Percentiles rank a stretch among this genome's conserved stretches.
Evolutionary conservation across 2,329 filamentous ascomycete genomes (phyloP).

Genomic region (Alternaria sp.): DNA sequence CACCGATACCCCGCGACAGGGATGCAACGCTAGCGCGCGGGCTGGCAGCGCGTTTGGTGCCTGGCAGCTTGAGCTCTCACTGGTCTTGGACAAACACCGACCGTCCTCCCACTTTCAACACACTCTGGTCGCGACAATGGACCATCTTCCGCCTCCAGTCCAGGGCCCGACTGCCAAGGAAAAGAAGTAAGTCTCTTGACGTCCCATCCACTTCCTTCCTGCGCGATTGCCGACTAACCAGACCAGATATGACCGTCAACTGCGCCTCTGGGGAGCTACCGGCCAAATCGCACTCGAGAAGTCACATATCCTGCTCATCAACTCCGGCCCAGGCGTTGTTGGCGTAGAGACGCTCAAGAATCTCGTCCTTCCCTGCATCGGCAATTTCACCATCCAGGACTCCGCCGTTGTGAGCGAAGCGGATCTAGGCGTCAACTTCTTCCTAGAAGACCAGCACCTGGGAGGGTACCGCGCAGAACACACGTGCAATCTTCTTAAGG

Average conservation of each 20-base stretch:
- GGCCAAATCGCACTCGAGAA: slow-evolving; percentile 91
- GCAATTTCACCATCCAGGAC: slow-evolving; percentile 90
- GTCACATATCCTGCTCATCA: slow-evolving; percentile 89
- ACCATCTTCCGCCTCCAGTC: slow-evolving; percentile 50
- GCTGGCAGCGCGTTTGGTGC: slow-evolving; percentile 15
- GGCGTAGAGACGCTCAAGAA: slow-evolving; percentile 96
- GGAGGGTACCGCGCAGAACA: slow-evolving; percentile 81
- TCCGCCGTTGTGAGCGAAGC: slow-evolving; percentile 76
- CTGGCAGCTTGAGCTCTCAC: slow-evolving; percentile 9
- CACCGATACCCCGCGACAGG: slow-evolving; percentile 21
- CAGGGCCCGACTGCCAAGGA: slow-evolving; percentile 57
- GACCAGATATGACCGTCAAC: slow-evolving; percentile 84
- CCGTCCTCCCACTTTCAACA: neutral
- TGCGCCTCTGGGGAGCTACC: slow-evolving; percentile 92
- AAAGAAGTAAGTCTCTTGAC: slow-evolving; percentile 54
- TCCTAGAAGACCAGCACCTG: slow-evolving; percentile 80
- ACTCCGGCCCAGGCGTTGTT: slow-evolving; percentile 84
- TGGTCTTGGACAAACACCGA: slow-evolving; percentile 10
- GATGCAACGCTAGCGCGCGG: slow-evolving; percentile 18
- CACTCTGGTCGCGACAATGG: slow-evolving; percentile 32
- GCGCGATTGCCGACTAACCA: slow-evolving; percentile 48
- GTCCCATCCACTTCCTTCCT: neutral
- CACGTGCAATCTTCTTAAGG: slow-evolving; percentile 77
- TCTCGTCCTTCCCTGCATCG: slow-evolving; percentile 90
- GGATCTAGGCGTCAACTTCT: slow-evolving; percentile 96